These are phyloP conservation scores for Solanum aculeatissimum DNA, from an alignment of 305 asterid genomes.

Conservation along the genomic window DNA sequence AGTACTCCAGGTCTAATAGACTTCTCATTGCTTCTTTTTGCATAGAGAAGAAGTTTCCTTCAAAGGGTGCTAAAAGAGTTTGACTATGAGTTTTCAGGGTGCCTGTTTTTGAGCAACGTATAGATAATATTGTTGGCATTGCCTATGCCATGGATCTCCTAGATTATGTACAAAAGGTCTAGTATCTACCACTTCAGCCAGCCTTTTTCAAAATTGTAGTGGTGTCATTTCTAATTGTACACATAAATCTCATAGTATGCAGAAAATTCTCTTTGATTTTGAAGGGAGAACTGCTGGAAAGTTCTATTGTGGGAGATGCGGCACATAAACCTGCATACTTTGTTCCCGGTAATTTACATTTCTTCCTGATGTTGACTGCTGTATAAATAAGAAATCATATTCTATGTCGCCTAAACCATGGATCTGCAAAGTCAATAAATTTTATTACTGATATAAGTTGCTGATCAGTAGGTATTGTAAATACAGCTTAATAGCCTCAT, in stretches of 20 bases:
- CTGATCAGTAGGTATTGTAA: not conserved
- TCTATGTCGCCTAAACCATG: not conserved
- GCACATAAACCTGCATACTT: constrained; percentile 99
- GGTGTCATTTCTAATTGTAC: constrained; percentile 20
- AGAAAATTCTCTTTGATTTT: constrained; percentile 60
- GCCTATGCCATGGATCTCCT: constrained; percentile 99
- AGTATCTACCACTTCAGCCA: constrained; percentile 12
- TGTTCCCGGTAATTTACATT: constrained; percentile 72
- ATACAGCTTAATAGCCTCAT: not conserved
- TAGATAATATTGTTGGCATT: constrained; percentile 96
- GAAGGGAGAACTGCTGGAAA: constrained; percentile 95
- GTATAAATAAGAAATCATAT: not conserved
- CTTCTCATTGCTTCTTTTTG: constrained; percentile 2
- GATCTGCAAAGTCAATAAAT: not conserved
- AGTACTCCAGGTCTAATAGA: constrained; percentile 72
- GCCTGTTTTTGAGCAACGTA: constrained; percentile 95
- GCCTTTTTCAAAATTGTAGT: constrained; percentile 6
- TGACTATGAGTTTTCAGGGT: constrained; percentile 44
- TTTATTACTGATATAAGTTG: not conserved
- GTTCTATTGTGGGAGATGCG: constrained; percentile 74
- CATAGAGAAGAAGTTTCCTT: not conserved
- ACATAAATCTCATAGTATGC: constrained; percentile 36
- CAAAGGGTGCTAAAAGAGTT: constrained; percentile 4
- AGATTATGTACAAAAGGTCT: constrained; percentile 88
- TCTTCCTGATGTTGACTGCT: not conserved